Base-by-base conservation (phyloP, 1,284 basidiomycete genomes). In the Boletus calvinii region DNA sequence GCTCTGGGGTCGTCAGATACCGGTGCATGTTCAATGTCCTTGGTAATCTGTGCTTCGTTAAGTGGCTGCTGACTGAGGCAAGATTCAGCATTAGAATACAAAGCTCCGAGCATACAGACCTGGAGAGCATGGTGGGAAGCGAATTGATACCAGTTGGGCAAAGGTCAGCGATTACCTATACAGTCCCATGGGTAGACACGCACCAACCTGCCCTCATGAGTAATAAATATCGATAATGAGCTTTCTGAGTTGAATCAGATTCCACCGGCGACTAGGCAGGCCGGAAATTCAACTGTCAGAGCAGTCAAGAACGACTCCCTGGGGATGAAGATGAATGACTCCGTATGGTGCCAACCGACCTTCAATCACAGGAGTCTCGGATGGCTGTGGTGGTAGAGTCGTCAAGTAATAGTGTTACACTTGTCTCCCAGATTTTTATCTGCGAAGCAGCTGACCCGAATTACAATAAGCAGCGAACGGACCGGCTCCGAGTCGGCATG, bases 1-100 rank as follows among this genome's bases (percentile, higher is more conserved):
- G 76, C 63, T 44, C 92, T 75, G 10, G 92, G 92, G 69, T 94
- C 92, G 64, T 94, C 79, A 4, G 74, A 71, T 6, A 94, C 92
- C 69, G 26, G 46, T 36, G 74, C 74, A 67, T 87, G 86, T 61
- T 89, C 85, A 37, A 88, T 86, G 61, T 87, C 86, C 8, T 45
- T 40, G 15, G 18, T 39, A 31, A 41, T 24, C 12, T 49, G 50
- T n/a, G 37, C 29, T 24, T 4, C 11, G 31, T 40, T 0, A 8
- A 18, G 11, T 9, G 9, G 18, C 11, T 50, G 52, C n/a, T 47
- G 46, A 24, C 58, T 56, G 30, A 10, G 29, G 30, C 20, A 4
- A 6, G 24, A n/a, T 30, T 55, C 37, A 57, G 57, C 26, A 40
- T 10, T 17, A 11, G 34, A 22, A 30, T 12, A 22, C 18, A 10